Conservation (phyloP, 768 basidiomycete species). For the Russula sp. region DNA sequence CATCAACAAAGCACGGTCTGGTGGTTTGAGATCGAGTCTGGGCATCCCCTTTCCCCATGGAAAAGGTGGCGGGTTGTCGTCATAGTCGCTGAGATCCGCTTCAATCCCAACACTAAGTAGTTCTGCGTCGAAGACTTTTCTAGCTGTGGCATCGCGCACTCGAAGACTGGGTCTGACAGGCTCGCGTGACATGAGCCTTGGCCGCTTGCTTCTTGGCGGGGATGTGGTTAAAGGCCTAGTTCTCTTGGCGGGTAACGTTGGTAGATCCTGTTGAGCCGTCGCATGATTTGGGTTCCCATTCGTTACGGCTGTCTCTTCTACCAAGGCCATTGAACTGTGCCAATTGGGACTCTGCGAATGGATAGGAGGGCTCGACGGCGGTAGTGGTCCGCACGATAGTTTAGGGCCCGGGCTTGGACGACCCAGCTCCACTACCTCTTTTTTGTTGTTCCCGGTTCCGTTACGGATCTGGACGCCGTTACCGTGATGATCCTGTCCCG, state of each 20-base stretch:
- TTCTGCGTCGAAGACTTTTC: conserved; percentile 2
- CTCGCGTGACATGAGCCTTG: conserved; percentile 3
- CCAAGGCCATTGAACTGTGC: background rate
- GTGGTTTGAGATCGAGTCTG: background rate
- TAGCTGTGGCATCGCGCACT: background rate
- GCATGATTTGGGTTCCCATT: background rate
- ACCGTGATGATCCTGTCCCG: conserved; percentile 3
- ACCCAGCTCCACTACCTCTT: background rate
- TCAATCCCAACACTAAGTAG: conserved; percentile 4
- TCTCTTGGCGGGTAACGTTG: background rate
- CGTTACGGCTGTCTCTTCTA: background rate
- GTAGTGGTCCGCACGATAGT: background rate
- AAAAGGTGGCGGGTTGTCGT: conserved; percentile 1
- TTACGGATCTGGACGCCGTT: background rate
- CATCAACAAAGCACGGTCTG: background rate
- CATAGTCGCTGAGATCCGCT: conserved; percentile 8
- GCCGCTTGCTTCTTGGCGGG: background rate
- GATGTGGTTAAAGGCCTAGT: background rate
- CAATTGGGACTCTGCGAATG: conserved; percentile 3
- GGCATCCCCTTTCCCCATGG: conserved; percentile 2
- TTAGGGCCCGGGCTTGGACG: background rate
- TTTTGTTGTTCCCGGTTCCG: background rate
- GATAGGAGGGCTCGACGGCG: conserved; percentile 15
- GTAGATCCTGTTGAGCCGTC: background rate
- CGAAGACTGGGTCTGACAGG: background rate